These are phyloP conservation scores for Tephrocybe sp. DNA, from an alignment of 768 basidiomycete species.

Conservation along the genomic window DNA sequence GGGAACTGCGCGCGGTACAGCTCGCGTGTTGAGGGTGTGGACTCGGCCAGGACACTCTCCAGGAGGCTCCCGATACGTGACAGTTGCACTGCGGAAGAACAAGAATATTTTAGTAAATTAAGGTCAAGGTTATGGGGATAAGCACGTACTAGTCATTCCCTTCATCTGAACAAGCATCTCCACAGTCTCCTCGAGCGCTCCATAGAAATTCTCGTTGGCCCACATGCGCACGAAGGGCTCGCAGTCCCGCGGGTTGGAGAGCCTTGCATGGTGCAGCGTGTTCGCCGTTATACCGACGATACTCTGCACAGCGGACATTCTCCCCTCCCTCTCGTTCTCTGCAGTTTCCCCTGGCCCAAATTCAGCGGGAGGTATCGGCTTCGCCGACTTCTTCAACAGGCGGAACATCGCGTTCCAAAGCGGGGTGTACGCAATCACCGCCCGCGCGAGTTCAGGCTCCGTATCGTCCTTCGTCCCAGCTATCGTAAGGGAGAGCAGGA, in stretches of 20 bases:
- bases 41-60: background rate
- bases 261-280: background rate
- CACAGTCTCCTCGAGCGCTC: conserved; percentile 11
- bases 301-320: background rate
- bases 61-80: background rate
- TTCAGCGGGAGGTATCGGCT: background rate
- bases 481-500: background rate
- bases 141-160: conserved; percentile 10
- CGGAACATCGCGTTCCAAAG: conserved; percentile 12
- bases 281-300: background rate
- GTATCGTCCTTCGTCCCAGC: background rate
- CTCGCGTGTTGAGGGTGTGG: conserved; percentile 1
- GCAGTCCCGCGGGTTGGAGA: conserved; percentile 4
- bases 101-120: background rate
- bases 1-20: conserved; percentile 9
- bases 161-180: conserved; percentile 2
- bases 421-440: conserved; percentile 3
- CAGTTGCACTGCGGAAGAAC: conserved; percentile 3
- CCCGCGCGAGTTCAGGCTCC: conserved; percentile 6
- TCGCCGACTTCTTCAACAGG: conserved; percentile 10
- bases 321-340: background rate
- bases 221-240: conserved; percentile 11
- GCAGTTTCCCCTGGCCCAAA: background rate
- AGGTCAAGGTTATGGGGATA: background rate
- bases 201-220: conserved; percentile 11